Base-by-base conservation (phyloP, 2,329 filamentous ascomycete genomes). In the Nemania abortiva region DNA sequence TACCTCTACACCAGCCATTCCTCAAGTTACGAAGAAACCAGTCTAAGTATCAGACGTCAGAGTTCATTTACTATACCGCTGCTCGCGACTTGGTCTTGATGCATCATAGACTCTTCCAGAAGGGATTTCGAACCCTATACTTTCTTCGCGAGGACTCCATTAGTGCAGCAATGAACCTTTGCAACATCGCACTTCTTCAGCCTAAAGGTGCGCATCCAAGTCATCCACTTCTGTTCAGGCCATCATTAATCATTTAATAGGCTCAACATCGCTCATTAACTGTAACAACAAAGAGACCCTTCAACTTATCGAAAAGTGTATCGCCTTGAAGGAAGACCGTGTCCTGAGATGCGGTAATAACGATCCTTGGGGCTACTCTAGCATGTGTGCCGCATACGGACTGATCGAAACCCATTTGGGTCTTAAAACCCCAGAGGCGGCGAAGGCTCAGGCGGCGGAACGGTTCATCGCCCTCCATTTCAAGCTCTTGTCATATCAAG, bases 311-410 rank as follows among this genome's bases (percentile, higher is more conserved):
- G 87, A 89, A 74, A 88, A 87, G 75, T 89, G 88, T 69, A 83
- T 90, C 45, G 79, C 80, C 55, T 86, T 90, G 83, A 89, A 89
- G 75, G 87, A 89, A 73, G 87, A 90, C 72, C 84, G 87, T 0
- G 83, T 90, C 7, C 77, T 90, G 27, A 82, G 87, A n/a, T 89
- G 87, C 70, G 88, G 88, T 18, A 89, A 89, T 79, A 88, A 89
- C 73, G 88, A 90, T 74, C 88, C 88, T 0, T 90, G 88, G 88
- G 87, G 87, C 20, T 89, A 89, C 77, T 87, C 85, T 64, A 89
- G 89, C 76, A 88, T 90, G 85, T 90, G 87, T 72, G 86, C 87
- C 2, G 87, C 88, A 0, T 82, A 86, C 29, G 88, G 88, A 2
- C 81, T 90, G 10, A 81, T 90, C 27, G 87, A 90, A 76, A 86